These are phyloP conservation scores for Magnaporthiopsis rhizophila DNA, from an alignment of 2,329 filamentous ascomycete species.

Conservation along the genomic window DNA sequence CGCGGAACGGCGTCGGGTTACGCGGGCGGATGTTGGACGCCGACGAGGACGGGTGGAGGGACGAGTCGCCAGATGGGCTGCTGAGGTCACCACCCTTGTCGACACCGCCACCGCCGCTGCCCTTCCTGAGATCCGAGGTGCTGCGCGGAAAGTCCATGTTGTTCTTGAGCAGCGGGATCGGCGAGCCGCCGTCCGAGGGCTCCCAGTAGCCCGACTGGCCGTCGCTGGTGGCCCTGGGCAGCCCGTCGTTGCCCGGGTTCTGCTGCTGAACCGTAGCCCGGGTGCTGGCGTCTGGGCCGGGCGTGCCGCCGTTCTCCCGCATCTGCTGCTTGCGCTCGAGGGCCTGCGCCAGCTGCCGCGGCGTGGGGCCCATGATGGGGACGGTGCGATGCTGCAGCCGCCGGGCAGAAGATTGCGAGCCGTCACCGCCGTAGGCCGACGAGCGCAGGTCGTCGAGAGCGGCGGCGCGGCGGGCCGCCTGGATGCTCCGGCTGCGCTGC, in stretches of 20 bases:
- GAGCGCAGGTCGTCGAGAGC: slow-evolving; percentile 4
- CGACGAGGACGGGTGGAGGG: slow-evolving; percentile 7
- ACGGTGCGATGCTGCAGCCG: not conserved
- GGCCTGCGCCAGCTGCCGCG: not conserved
- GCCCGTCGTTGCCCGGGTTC: no score
- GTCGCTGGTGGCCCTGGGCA: not conserved
- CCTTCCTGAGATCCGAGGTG: not conserved
- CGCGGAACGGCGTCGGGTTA: slow-evolving; percentile 1
- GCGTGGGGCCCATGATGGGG: slow-evolving; percentile 1
- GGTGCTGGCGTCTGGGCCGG: not conserved
- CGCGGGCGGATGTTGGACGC: slow-evolving; percentile 7
- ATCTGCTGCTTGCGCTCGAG: not conserved
- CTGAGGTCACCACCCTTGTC: not conserved
- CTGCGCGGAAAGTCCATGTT: not conserved
- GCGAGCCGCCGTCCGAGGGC: slow-evolving; percentile 3
- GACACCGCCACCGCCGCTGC: not conserved
- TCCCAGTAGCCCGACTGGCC: not conserved
- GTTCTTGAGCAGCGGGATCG: slow-evolving; percentile 7
- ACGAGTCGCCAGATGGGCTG: slow-evolving; percentile 6
- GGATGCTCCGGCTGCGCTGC: not conserved
- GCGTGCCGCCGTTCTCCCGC: not conserved
- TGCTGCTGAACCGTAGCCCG: not conserved
- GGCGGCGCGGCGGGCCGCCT: not conserved
- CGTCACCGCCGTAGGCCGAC: not conserved
- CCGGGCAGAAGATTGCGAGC: not conserved